These are phyloP conservation scores for Inga oerstediana DNA, from an alignment of 306 rosid species.

Conservation along the genomic window DNA sequence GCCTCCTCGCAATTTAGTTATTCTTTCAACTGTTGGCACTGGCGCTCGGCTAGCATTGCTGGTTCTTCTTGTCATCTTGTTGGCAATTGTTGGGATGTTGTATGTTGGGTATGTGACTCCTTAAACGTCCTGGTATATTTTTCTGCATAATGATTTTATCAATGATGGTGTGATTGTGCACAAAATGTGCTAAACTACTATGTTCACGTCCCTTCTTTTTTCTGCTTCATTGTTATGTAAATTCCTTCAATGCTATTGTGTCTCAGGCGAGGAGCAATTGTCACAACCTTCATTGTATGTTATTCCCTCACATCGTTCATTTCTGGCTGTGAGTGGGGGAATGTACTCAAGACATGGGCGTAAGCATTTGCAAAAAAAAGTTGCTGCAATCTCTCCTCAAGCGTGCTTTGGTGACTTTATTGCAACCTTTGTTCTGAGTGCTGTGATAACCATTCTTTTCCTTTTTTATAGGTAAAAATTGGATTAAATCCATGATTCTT, in stretches of 20 bases:
- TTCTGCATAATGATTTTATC: conserved; percentile 18
- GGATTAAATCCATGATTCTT: conserved; percentile 99
- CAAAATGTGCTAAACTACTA: not conserved
- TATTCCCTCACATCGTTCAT: conserved; percentile 98
- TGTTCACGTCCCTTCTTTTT: not conserved
- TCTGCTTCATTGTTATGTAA: conserved; percentile 21
- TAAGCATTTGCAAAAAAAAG: conserved; percentile 37
- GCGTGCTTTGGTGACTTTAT: conserved; percentile 19
- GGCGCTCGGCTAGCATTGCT: conserved; percentile 98
- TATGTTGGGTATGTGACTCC: conserved; percentile 64
- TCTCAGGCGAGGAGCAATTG: conserved; percentile 96
- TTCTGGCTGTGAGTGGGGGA: conserved; percentile 98
- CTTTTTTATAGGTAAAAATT: conserved; percentile 72
- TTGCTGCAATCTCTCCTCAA: conserved; percentile 21
- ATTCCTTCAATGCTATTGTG: conserved; percentile 21
- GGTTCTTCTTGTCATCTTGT: conserved; percentile 93
- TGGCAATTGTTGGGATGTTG: conserved; percentile 98
- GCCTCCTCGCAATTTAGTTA: conserved; percentile 78
- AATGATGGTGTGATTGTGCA: conserved; percentile 6
- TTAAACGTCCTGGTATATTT: conserved; percentile 23
- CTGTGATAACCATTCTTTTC: not conserved
- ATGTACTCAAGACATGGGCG: conserved; percentile 99
- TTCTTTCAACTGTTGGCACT: conserved; percentile 95
- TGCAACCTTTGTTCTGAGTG: conserved; percentile 1
- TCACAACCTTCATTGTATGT: conserved; percentile 89